Base-by-base conservation (phyloP, 805 yeast genomes). In the Diddensiella santjacobensis region DNA sequence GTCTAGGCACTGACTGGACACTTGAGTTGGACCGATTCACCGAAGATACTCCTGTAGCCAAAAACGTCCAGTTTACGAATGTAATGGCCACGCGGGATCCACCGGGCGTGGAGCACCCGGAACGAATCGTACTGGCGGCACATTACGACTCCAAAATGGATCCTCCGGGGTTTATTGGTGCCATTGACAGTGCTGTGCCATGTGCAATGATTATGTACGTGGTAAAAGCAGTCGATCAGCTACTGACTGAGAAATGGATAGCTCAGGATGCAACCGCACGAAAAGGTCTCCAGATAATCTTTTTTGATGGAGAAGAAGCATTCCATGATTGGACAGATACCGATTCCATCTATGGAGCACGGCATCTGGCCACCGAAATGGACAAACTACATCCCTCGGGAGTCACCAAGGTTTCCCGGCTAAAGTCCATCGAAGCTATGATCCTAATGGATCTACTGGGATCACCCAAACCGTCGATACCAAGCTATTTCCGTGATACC, bases 241-340 rank as follows among this genome's bases (percentile, higher is more conserved):
- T 59, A 22, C 48, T 61, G 39, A 49, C 52, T 15, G 35, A 26
- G 19, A 55, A 54, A 23, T 60, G 64, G 65, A 47, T 31, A 15
- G 15, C 42, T 19, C 42, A 29, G 2, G 29, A 33, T 6, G 18
- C 19, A 19, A 13, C 46, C 2, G 47, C 42, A 19, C 29, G 40
- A 6, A 33, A 56, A 3, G 80, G 80, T 0, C 40, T 78, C 3
- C 77, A 74, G 53, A 59, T 78, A 4, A 63, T 79, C 0, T 79
- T 79, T 54, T 77, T 78, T 45, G 84, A 79, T 53, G 84, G 84
- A 3, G 84, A 79, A 57, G 84, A 80, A 56, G 83, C 84, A 0
- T 51, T 78, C n/a, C 64, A 63, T 2, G 56, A 65, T n/a, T 79
- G 84, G 84, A 58, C 72, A 1, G 68, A 64, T 4, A 57, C 63